phyloP scores from a whole-genome alignment of 805 yeast genomes.

The Wickerhamiella slavikovae region DNA sequence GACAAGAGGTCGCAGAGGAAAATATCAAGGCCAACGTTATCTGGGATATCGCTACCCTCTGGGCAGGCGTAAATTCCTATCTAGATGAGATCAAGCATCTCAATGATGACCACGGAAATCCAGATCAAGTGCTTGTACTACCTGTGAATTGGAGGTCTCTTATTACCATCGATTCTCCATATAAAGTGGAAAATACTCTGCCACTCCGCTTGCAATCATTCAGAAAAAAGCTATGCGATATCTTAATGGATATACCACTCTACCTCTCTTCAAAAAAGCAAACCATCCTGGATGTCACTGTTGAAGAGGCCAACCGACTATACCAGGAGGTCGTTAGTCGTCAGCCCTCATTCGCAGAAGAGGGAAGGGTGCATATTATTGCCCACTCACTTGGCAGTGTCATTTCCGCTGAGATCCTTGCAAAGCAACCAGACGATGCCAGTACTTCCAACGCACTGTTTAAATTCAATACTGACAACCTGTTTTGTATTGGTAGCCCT shows the following conservation, averaged over 20 bases:
- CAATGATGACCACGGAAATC: too few relatives aligned
- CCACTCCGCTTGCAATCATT: constrained; percentile 60
- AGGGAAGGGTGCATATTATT: constrained; percentile 35
- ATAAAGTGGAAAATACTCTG: constrained; percentile 50
- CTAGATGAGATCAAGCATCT: too few relatives aligned
- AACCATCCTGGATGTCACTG: constrained; percentile 46
- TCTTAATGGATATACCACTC: constrained; percentile 58
- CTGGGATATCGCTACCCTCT: constrained; percentile 31
- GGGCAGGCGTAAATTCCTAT: too few relatives aligned
- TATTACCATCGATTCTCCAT: constrained; percentile 20
- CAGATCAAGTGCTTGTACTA: constrained; percentile 19
- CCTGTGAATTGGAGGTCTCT: constrained; percentile 86
- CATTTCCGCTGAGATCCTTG: constrained; percentile 54
- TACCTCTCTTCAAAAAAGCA: constrained; percentile 56
- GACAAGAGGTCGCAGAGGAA: constrained; percentile 65
- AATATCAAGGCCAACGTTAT: constrained; percentile 73
- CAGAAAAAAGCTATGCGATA: constrained; percentile 65
- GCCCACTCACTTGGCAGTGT: constrained; percentile 85
- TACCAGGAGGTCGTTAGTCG: constrained; percentile 37
- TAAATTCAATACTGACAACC: constrained; percentile 50
- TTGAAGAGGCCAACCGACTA: constrained; percentile 46
- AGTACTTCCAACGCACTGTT: constrained; percentile 23
- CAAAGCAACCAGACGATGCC: constrained; percentile 19
- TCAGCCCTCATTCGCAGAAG: constrained; percentile 41
- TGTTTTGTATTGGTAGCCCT: constrained; percentile 24